Conservation (phyloP, 2,329 filamentous ascomycete species). For the Pleomassaria siparia region DNA sequence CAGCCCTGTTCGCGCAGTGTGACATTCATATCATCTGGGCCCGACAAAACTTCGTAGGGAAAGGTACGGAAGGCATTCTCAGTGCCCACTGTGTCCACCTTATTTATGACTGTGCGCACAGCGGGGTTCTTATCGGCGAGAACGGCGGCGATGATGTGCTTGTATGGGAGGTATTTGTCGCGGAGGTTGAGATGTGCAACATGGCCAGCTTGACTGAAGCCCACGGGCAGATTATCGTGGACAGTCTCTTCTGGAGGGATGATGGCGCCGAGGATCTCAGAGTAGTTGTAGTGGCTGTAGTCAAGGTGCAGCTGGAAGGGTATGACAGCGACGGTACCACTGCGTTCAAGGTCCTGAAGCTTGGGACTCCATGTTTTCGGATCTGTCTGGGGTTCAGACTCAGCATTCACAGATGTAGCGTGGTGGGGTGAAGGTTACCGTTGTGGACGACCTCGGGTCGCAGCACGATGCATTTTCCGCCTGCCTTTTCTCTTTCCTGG, state of each 20-base stretch:
- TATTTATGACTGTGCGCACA: conserved; percentile 92
- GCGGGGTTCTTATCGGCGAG: conserved; percentile 84
- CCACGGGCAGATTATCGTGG: conserved; percentile 76
- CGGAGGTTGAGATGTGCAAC: conserved; percentile 94
- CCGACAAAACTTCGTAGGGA: conserved; percentile 84
- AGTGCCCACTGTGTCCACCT: conserved; percentile 82
- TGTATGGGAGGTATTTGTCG: conserved; percentile 80
- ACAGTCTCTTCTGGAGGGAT: conserved; percentile 70
- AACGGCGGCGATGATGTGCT: conserved; percentile 79
- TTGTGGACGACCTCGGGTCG: conserved; percentile 45
- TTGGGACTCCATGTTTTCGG: conserved; percentile 74
- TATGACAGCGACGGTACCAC: conserved; percentile 68
- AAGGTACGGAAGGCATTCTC: conserved; percentile 90
- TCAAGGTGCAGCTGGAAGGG: conserved; percentile 75
- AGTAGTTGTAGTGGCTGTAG: conserved; percentile 85
- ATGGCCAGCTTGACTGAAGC: conserved; percentile 88
- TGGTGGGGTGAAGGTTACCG: conserved; percentile 28
- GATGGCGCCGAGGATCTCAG: conserved; percentile 80
- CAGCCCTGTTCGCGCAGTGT: conserved; percentile 80
- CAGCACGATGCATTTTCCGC: conserved; percentile 50
- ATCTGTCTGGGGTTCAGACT: conserved; percentile 54
- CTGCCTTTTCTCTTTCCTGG: conserved; percentile 53
- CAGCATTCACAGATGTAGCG: conserved; percentile 23
- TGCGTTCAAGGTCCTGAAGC: conserved; percentile 67
- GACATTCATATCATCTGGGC: conserved; percentile 80